A percentile compares a stretch with the other conserved stretches of the same genome.
Evolutionary conservation across 2,329 filamentous ascomycete genomes (phyloP).

Genomic region (Endocalyx cinctus): DNA sequence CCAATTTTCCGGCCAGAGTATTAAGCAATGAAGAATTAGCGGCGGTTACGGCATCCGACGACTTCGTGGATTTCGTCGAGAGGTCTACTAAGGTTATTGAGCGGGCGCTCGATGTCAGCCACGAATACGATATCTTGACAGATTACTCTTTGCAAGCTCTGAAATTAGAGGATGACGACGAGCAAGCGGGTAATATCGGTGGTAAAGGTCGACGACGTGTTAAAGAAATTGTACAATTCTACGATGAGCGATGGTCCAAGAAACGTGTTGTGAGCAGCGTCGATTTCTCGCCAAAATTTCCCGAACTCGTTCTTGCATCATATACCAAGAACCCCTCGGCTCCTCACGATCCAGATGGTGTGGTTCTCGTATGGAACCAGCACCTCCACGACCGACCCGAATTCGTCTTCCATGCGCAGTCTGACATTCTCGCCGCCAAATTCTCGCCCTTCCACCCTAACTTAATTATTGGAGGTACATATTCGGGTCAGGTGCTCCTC

Average conservation of each 20-base stretch:
- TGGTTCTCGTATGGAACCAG: slow-evolving; percentile 95
- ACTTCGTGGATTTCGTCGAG: slow-evolving; percentile 94
- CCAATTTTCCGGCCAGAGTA: slow-evolving; percentile 72
- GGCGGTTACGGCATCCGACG: slow-evolving; percentile 85
- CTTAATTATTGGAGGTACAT: slow-evolving; percentile 90
- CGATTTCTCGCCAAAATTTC: slow-evolving; percentile 93
- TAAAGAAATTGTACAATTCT: slow-evolving; percentile 89
- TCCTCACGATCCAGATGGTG: slow-evolving; percentile 86
- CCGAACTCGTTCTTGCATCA: slow-evolving; percentile 85
- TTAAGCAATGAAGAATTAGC: slow-evolving; percentile 81
- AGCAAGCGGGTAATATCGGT: slow-evolving; percentile 64
- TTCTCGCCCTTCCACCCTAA: slow-evolving; percentile 99
- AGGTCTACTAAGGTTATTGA: slow-evolving; percentile 96
- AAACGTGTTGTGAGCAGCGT: slow-evolving; percentile 96
- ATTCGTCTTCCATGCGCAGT: slow-evolving; percentile 94
- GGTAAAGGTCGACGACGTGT: slow-evolving; percentile 70
- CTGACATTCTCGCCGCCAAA: slow-evolving; percentile 89
- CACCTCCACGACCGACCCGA: slow-evolving; percentile 92
- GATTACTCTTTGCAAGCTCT: slow-evolving; percentile 84
- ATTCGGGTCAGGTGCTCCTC: slow-evolving; percentile 91
- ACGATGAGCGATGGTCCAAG: slow-evolving; percentile 92
- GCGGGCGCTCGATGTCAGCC: slow-evolving; percentile 70
- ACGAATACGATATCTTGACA: slow-evolving; percentile 92
- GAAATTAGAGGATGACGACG: slow-evolving; percentile 76
- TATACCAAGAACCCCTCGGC: slow-evolving; percentile 98